These are phyloP conservation scores for Podospora didyma DNA, from an alignment of 495 filamentous ascomycete genomes.

Conservation along the genomic window DNA sequence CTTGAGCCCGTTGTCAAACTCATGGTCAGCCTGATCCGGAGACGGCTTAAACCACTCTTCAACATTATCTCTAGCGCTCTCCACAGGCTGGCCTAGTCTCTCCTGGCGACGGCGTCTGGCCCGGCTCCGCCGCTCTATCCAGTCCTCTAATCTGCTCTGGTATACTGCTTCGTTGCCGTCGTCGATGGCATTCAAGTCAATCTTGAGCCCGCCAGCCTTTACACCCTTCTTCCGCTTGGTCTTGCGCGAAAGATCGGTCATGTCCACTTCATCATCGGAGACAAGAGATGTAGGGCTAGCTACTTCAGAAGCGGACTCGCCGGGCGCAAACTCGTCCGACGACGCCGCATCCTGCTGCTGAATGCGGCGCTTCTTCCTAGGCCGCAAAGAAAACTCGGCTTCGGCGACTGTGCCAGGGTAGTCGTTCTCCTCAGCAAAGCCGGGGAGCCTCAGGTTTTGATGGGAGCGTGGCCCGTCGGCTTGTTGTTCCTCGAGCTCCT, in stretches of 20 bases:
- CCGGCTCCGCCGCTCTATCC: constrained; percentile 64
- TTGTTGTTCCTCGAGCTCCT: constrained; percentile 53
- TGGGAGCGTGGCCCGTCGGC: constrained; percentile 64
- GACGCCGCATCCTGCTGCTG: constrained; percentile 29
- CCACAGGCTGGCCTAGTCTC: constrained; percentile 25
- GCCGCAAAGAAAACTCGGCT: constrained; percentile 47
- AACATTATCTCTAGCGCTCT: constrained; percentile 34
- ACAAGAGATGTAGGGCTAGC: constrained; percentile 24
- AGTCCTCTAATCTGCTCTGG: constrained; percentile 68
- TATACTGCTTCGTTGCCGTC: constrained; percentile 89
- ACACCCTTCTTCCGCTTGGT: constrained; percentile 36
- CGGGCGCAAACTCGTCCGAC: constrained; percentile 41
- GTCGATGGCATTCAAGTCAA: constrained; percentile 75
- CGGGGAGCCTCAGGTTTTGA: constrained; percentile 74
- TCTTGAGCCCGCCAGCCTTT: constrained; percentile 41
- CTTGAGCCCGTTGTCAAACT: constrained; percentile 67
- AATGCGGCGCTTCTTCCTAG: constrained; percentile 42
- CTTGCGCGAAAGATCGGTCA: constrained; percentile 30
- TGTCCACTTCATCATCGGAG: constrained; percentile 36
- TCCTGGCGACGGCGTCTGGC: constrained; percentile 53
- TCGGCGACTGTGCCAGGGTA: constrained; percentile 28
- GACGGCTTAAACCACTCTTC: constrained; percentile 86
- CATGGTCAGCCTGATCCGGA: constrained; percentile 69
- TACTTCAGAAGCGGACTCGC: constrained; percentile 20
- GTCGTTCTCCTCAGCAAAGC: constrained; percentile 56